Conservation (phyloP, 352 stramenopile species). For the Phytopythium kandeliae region DNA sequence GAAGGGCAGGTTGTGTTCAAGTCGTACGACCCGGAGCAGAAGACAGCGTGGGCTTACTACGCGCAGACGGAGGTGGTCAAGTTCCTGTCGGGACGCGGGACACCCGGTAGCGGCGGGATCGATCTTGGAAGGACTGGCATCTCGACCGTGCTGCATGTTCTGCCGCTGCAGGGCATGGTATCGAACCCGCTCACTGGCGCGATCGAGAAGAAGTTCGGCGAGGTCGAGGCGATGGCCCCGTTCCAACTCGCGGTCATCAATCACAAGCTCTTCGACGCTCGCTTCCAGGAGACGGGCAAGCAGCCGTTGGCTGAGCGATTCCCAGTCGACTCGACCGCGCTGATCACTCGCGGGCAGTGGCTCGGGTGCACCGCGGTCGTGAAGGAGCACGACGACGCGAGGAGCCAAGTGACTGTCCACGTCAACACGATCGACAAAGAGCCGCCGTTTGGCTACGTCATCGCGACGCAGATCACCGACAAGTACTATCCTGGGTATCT, state of each 20-base stretch:
- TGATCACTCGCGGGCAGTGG: slow-evolving; percentile 89
- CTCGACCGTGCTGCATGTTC: slow-evolving; percentile 65
- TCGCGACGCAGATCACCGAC: slow-evolving; percentile 91
- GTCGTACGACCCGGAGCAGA: slow-evolving; percentile 38
- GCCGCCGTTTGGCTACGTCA: slow-evolving; percentile 95
- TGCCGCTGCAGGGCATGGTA: slow-evolving; percentile 91
- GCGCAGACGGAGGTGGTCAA: slow-evolving; percentile 61
- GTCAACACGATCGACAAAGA: slow-evolving; percentile 91
- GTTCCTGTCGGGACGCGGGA: slow-evolving; percentile 65
- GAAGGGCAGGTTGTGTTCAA: slow-evolving; percentile 29
- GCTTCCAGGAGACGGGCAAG: slow-evolving; percentile 88
- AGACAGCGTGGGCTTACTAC: slow-evolving; percentile 64
- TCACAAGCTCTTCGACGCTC: slow-evolving; percentile 89
- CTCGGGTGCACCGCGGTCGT: slow-evolving; percentile 88
- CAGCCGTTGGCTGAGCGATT: slow-evolving; percentile 90
- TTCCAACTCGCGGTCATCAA: slow-evolving; percentile 94
- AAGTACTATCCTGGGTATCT: slow-evolving; percentile 70
- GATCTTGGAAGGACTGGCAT: slow-evolving; percentile 88
- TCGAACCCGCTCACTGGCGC: slow-evolving; percentile 92
- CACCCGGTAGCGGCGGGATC: slow-evolving; percentile 88
- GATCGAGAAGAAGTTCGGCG: slow-evolving; percentile 95
- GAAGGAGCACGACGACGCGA: slow-evolving; percentile 33
- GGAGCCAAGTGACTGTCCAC: slow-evolving; percentile 87
- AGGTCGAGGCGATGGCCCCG: slow-evolving; percentile 92
- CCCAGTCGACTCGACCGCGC: slow-evolving; percentile 73